Base-by-base conservation (phyloP, 2,329 filamentous ascomycete genomes). In the Cordyceps farinosa region DNA sequence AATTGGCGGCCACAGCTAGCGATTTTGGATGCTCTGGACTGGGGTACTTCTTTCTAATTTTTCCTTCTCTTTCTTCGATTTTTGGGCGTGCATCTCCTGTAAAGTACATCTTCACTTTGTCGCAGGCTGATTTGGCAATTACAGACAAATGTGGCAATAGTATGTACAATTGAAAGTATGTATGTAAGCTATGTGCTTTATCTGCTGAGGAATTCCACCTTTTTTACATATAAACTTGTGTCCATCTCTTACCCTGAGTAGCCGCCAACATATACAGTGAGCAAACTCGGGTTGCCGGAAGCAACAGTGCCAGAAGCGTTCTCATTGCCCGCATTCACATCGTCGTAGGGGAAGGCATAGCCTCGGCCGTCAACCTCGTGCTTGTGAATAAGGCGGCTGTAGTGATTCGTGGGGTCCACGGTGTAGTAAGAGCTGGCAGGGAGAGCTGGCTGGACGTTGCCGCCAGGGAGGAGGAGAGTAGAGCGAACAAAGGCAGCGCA, bases 291-390 rank as follows among this genome's bases (percentile, higher is more conserved):
- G 10, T 55, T 64, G 1, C 67, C 69, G 1, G 72, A 72, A 0
- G 69, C 57, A 17, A 77, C 70, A 15, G 70, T 65, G 0, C 75
- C 77, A 1, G 76, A 76, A 3, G 83, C 82, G 70, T 88, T 84
- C 66, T 79, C 75, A 34, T 80, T 78, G 22, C 80, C 84, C 0
- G 85, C 82, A 61, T 84, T 83, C 22, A 90, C 87, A 70, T 90
- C 87, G 69, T 90, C 87, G 67, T 89, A 90, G 0, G 87, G 80
- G 69, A 89, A 90, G 0, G 85, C 83, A 70, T 90, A 90, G 0
- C 87, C 87, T 51, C 78, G 76, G 1, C 81, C 81, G 70, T 89
- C 85, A 5, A 80, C 70, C 74, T 88, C 85, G 56, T 84, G 79
- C 44, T 79, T 73, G 72, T 90, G 87, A 2, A 90, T 79, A 45